These are phyloP conservation scores for Rickenella mellea DNA, from an alignment of 768 basidiomycete genomes.

Conservation along the genomic window DNA sequence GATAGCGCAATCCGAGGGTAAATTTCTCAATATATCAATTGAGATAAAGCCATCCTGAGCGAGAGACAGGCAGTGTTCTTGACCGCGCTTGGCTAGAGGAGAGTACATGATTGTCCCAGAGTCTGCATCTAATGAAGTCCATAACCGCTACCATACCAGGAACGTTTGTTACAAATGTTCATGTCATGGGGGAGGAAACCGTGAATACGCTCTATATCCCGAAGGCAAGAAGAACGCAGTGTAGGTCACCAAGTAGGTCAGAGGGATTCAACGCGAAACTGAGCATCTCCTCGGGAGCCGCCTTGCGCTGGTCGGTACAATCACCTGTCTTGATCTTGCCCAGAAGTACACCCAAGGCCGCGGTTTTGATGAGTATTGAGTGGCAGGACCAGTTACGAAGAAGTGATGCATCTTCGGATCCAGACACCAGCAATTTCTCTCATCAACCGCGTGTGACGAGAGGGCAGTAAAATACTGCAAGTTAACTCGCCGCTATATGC, in stretches of 20 bases:
- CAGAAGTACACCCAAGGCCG: background rate
- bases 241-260: conserved; percentile 30
- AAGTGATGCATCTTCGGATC: too few relatives aligned
- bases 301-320: background rate
- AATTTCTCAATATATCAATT: too few relatives aligned
- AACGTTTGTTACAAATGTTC: conserved; percentile 25
- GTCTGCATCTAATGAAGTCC: conserved; percentile 35
- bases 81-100: conserved; percentile 32
- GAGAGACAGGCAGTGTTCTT: conserved; percentile 43
- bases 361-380: too few relatives aligned
- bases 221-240: conserved; percentile 25
- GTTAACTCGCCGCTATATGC: too few relatives aligned
- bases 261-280: conserved; percentile 21
- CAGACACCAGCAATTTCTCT: too few relatives aligned
- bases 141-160: conserved; percentile 44
- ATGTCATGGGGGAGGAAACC: too few relatives aligned
- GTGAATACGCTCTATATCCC: too few relatives aligned
- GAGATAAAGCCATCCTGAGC: conserved; percentile 39
- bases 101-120: conserved; percentile 28
- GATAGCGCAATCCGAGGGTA: too few relatives aligned
- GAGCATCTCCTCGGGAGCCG: background rate
- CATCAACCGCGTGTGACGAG: too few relatives aligned
- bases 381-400: too few relatives aligned
- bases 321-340: conserved; percentile 1
- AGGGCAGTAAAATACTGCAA: too few relatives aligned